Evolutionary conservation across 2,329 filamentous ascomycete species (phyloP).

Genomic region (Talaromyces sp.): DNA sequence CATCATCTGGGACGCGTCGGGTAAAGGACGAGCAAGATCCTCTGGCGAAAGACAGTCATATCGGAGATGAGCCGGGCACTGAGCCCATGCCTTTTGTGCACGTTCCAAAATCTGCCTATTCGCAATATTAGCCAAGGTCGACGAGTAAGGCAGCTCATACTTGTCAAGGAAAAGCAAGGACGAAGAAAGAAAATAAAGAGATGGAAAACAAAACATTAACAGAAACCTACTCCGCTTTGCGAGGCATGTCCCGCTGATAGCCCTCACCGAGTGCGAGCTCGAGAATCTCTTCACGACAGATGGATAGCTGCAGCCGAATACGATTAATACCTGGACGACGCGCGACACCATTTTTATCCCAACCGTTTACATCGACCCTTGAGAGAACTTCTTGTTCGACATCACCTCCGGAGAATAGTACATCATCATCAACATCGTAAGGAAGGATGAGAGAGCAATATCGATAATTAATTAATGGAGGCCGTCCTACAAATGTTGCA

Average conservation of each 20-base stretch:
- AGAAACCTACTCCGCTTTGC: constrained; percentile 15
- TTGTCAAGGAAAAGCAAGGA: background rate
- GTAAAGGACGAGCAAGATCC: constrained; percentile 11
- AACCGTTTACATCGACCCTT: constrained; percentile 23
- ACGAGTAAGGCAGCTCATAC: background rate
- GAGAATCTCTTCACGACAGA: constrained; percentile 23
- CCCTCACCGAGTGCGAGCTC: constrained; percentile 22
- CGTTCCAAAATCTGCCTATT: constrained; percentile 19
- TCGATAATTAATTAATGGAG: constrained; percentile 28
- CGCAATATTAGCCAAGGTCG: background rate
- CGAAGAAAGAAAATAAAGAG: background rate
- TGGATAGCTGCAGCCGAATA: constrained; percentile 23
- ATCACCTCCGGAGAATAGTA: constrained; percentile 20
- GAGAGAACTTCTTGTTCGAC: constrained; percentile 18
- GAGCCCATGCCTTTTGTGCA: constrained; percentile 22
- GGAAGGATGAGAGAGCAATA: constrained; percentile 29
- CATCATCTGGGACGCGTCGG: constrained; percentile 13
- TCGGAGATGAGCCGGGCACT: constrained; percentile 22
- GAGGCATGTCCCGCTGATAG: constrained; percentile 21
- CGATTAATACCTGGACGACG: constrained; percentile 22
- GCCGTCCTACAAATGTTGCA: constrained; percentile 30
- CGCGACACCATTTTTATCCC: constrained; percentile 21
- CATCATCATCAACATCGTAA: constrained; percentile 30
- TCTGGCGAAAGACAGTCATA: constrained; percentile 21
- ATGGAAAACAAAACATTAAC: background rate